These are phyloP conservation scores for Apiotrichum brassicae DNA, from an alignment of 1,284 basidiomycete species.

Conservation along the genomic window DNA sequence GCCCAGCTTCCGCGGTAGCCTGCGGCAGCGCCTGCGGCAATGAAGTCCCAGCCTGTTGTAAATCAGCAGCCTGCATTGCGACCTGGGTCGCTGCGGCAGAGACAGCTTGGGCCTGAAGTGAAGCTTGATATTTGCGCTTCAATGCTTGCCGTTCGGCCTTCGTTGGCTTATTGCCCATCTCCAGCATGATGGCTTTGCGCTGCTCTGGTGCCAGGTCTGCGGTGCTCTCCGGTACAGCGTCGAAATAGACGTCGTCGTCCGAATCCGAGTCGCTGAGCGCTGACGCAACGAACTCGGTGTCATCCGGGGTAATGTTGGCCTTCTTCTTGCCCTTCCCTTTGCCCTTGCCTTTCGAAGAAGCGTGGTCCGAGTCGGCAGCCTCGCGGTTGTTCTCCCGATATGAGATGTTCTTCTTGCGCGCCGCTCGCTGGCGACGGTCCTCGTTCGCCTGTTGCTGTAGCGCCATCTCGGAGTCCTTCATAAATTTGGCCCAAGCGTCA, in stretches of 20 bases:
- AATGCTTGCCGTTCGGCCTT: slow-evolving; percentile 3
- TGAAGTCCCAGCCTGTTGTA: neutral
- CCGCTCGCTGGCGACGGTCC: too few relatives aligned
- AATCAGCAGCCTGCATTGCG: neutral
- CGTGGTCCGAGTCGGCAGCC: too few relatives aligned
- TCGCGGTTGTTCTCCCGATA: too few relatives aligned
- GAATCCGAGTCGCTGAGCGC: neutral
- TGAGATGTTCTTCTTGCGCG: too few relatives aligned
- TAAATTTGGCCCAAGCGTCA: slow-evolving; percentile 63
- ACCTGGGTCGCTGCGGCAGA: neutral
- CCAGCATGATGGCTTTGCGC: neutral
- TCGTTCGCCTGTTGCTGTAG: neutral
- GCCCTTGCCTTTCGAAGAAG: too few relatives aligned
- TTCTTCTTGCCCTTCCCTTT: slow-evolving; percentile 9
- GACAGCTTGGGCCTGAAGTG: neutral
- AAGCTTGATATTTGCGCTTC: neutral
- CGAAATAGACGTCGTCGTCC: neutral
- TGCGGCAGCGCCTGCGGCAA: neutral
- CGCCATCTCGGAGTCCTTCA: slow-evolving; percentile 16
- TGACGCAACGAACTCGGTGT: neutral
- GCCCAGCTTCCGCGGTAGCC: slow-evolving; percentile 6
- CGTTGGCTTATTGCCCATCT: neutral
- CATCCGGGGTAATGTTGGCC: neutral
- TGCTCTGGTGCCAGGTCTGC: slow-evolving; percentile 5
- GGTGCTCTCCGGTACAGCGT: neutral